Conservation (phyloP, 345 rosid species). For the Eucalyptus leucophloia region DNA sequence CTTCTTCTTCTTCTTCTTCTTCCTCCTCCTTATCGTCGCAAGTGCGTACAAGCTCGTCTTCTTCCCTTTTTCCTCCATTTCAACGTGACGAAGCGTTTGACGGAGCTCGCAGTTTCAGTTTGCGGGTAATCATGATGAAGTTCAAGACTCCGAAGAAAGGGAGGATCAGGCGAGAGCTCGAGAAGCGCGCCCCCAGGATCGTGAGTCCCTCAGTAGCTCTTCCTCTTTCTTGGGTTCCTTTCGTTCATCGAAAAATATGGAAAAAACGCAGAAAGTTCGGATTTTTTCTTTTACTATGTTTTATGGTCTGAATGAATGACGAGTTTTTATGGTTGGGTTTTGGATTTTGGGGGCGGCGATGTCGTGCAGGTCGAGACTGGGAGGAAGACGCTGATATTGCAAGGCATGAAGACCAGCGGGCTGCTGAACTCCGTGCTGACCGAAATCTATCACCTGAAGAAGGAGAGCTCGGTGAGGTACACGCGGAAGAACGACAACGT, state of each 20-base stretch:
- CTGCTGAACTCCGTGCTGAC: constrained; percentile 51
- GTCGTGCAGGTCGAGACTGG: constrained; percentile 67
- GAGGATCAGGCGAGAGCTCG: constrained; percentile 51
- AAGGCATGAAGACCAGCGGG: constrained; percentile 80
- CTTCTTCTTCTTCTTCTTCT: background rate
- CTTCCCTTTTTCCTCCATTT: background rate
- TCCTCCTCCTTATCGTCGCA: background rate
- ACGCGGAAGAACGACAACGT: constrained; percentile 88
- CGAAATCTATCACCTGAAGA: constrained; percentile 68
- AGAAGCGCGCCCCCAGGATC: constrained; percentile 74
- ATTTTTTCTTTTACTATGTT: background rate
- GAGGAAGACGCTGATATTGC: constrained; percentile 88
- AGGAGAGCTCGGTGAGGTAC: constrained; percentile 54
- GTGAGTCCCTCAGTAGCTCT: constrained; percentile 17
- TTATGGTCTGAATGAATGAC: background rate
- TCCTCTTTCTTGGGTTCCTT: background rate
- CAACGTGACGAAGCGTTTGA: background rate
- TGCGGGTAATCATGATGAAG: constrained; percentile 23
- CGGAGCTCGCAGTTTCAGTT: background rate
- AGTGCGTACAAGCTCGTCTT: background rate
- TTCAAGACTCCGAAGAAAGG: constrained; percentile 40
- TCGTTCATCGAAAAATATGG: background rate
- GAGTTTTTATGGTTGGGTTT: background rate
- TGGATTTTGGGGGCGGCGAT: background rate
- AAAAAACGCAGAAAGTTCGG: background rate